Evolutionary conservation across 768 basidiomycete species (phyloP), one percentile per base, ranked within the genome.

Genomic region (Inosperma sp.): DNA sequence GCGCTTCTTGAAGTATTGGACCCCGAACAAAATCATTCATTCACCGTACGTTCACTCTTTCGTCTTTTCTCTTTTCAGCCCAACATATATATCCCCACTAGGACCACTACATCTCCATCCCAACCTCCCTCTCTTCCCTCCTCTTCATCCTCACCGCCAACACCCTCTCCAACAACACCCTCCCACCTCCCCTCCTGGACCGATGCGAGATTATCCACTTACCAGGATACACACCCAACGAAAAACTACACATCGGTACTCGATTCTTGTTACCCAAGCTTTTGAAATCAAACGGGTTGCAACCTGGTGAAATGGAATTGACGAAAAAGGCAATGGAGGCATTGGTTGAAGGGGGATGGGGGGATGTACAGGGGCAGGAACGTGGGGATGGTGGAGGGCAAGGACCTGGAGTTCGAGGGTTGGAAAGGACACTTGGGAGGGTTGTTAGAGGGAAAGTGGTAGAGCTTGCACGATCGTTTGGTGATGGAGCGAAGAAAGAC

Each of bases 101-200:
- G 81, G 93, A 96, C 65, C 93, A 96, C 68, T 95, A 92, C 61
- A 79, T 93, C 62, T 91, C 93, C 53, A 83, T 89, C 8, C 90
- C 91, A 2, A 79, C 94, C 46, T 90, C 94, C 59, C n/a, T n/a
- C n/a, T n/a, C n/a, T n/a, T n/a, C n/a, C n/a, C 77, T 94, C 12
- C 73, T 95, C 16, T 95, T 96, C 67, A 88, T 96, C 55, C 94
- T 92, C 58, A 95, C 94, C 0, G 88, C 93, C 27, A 96, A 96
- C 64, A 78, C 84, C 0, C 79, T 94, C 9, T 90, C n/a, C 93
- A 31, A 92, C 90, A 0, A 95, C 96, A 54, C 84, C 89, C 4
- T 81, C n/a, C n/a, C n/a, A n/a, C n/a, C 84, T 0, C 92, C 94
- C 0, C 74, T 97, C 2, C 69, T 94, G 7, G 93, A 96, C 66